A percentile compares a stretch with the other conserved stretches of the same genome.
These are phyloP conservation scores for Solanum chilense DNA, from an alignment of 257 asterid genomes.

Conservation along the genomic window DNA sequence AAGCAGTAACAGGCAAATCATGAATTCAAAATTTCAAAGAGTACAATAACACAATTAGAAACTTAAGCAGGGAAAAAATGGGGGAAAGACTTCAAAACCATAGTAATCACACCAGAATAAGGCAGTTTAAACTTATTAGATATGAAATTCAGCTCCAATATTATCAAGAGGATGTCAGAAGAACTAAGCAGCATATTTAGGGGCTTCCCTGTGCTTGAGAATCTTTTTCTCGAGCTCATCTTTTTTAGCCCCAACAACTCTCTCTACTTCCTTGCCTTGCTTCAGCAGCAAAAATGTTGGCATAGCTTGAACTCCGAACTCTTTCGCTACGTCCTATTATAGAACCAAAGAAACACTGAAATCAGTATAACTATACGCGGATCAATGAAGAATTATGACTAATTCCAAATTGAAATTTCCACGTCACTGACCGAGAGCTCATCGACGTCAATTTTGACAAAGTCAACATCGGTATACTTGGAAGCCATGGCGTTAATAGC, in stretches of 20 bases:
- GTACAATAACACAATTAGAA: neutral
- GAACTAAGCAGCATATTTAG: slow-evolving; percentile 77
- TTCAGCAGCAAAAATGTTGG: slow-evolving; percentile 77
- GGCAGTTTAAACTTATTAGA: neutral
- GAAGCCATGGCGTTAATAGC: slow-evolving; percentile 37
- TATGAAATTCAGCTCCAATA: neutral
- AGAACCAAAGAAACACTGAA: neutral
- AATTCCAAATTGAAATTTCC: neutral
- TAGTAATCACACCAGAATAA: neutral
- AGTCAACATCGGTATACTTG: slow-evolving; percentile 59
- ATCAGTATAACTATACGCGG: neutral
- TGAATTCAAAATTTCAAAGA: neutral
- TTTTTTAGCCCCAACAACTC: slow-evolving; percentile 59
- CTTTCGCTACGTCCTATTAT: slow-evolving; percentile 55
- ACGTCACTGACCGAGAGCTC: slow-evolving; percentile 46
- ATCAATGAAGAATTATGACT: neutral
- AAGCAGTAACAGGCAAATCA: neutral
- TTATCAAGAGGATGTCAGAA: neutral
- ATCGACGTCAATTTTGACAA: slow-evolving; percentile 78
- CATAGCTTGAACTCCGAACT: slow-evolving; percentile 70
- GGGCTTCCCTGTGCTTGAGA: slow-evolving; percentile 59
- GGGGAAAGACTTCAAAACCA: neutral
- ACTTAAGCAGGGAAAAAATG: neutral
- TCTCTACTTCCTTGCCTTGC: slow-evolving; percentile 74
- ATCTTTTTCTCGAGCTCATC: slow-evolving; percentile 74